Conservation (phyloP, 208 protist genomes). For the Wallacemonas collosoma region DNA sequence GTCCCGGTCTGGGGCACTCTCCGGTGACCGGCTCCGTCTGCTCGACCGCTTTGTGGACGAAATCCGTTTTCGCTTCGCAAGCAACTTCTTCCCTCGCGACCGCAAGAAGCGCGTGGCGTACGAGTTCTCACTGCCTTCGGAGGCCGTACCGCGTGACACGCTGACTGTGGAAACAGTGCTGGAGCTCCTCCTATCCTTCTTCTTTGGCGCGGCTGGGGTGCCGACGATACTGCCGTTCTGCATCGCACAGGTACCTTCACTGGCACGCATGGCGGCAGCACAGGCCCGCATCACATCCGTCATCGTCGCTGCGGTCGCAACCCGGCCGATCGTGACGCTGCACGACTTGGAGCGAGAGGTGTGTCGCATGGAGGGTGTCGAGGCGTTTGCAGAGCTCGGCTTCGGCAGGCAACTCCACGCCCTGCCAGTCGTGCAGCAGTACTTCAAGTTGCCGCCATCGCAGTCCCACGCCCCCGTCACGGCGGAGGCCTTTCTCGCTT, state of each 20-base stretch:
- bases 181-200: slow-evolving; percentile 1
- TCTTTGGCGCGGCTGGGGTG: slow-evolving; percentile 14
- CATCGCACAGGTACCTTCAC: slow-evolving; percentile 49
- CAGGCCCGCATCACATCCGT: slow-evolving; percentile 57
- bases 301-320: slow-evolving; percentile 60
- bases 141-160: neutral
- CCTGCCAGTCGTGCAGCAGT: slow-evolving; percentile 73
- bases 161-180: slow-evolving; percentile 36
- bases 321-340: slow-evolving; percentile 76
- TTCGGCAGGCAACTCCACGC: slow-evolving; percentile 50
- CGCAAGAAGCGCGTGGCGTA: neutral
- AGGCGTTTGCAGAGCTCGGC: slow-evolving; percentile 59
- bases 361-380: slow-evolving; percentile 50
- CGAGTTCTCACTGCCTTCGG: neutral
- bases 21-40: neutral
- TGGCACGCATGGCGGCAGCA: slow-evolving; percentile 42
- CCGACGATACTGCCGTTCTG: slow-evolving; percentile 58
- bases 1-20: neutral
- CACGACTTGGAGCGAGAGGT: slow-evolving; percentile 77
- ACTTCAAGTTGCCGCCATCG: slow-evolving; percentile 41
- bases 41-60: slow-evolving; percentile 34
- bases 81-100: neutral
- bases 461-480: slow-evolving; percentile 52
- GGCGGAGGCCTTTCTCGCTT: slow-evolving; percentile 49
- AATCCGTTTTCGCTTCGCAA: slow-evolving; percentile 18